Conservation (phyloP, 2,329 filamentous ascomycete genomes). For the Ceratocystis colombiana region DNA sequence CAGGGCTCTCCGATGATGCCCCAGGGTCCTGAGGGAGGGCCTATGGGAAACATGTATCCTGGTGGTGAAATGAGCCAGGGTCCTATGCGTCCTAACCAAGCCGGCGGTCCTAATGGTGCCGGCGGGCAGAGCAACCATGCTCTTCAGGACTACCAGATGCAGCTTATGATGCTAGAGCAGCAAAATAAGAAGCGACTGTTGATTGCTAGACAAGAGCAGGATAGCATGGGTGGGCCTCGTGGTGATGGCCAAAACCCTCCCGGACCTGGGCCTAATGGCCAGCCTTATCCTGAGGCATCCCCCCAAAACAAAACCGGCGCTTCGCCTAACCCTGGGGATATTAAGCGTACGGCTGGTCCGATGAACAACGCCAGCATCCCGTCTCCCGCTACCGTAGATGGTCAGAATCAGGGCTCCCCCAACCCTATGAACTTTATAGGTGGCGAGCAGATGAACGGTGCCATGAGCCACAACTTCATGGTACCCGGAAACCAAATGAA, state of each 20-base stretch:
- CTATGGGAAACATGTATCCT: constrained; percentile 53
- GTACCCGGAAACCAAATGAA: constrained; percentile 47
- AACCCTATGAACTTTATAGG: constrained; percentile 55
- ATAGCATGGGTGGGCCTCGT: constrained; percentile 42
- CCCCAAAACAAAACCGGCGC: constrained; percentile 58
- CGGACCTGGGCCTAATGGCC: constrained; percentile 50
- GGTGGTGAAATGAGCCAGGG: constrained; percentile 44
- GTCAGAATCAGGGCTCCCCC: constrained; percentile 56
- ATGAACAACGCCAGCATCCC: constrained; percentile 59
- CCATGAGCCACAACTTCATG: constrained; percentile 49
- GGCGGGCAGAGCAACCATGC: constrained; percentile 56
- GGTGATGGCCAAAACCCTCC: constrained; percentile 45
- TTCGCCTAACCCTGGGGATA: constrained; percentile 67
- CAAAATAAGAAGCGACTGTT: constrained; percentile 79
- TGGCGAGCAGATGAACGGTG: constrained; percentile 47
- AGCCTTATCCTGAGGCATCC: constrained; percentile 58
- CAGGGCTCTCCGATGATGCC: constrained; percentile 78
- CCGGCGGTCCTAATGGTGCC: constrained; percentile 39
- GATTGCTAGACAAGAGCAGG: constrained; percentile 74
- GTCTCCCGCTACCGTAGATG: constrained; percentile 57
- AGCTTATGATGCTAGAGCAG: constrained; percentile 75
- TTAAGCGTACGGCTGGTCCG: constrained; percentile 67
- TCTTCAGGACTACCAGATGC: constrained; percentile 81
- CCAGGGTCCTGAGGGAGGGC: constrained; percentile 56
- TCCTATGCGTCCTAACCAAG: constrained; percentile 49